These are phyloP conservation scores for Neospora caninum DNA, from an alignment of 169 alveolate genomes.

Conservation along the genomic window DNA sequence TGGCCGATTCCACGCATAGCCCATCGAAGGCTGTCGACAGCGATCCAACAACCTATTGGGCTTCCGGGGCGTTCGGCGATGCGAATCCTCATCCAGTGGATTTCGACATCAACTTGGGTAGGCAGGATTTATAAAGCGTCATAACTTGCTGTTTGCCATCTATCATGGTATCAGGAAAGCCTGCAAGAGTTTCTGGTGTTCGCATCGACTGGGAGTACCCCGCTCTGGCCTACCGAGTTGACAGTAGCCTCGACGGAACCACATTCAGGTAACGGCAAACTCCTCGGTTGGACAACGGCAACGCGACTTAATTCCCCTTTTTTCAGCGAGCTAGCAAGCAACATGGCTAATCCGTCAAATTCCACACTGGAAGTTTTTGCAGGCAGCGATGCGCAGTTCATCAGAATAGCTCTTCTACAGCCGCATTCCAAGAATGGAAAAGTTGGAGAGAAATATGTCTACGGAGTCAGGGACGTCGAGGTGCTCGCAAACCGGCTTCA, in stretches of 20 bases:
- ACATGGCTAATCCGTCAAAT: conserved; percentile 80
- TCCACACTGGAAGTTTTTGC: conserved; percentile 80
- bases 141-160: not conserved
- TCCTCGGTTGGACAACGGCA: not conserved
- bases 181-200: conserved; percentile 30
- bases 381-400: conserved; percentile 78
- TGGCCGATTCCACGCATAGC: conserved; percentile 69
- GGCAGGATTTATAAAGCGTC: not conserved
- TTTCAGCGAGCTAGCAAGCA: conserved; percentile 54
- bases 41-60: conserved; percentile 75
- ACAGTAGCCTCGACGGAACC: conserved; percentile 82
- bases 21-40: conserved; percentile 71
- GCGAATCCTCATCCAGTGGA: conserved; percentile 66
- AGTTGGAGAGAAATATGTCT: conserved; percentile 82
- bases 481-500: conserved; percentile 84
- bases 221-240: conserved; percentile 83
- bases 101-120: conserved; percentile 57
- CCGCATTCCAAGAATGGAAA: conserved; percentile 89
- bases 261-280: conserved; percentile 71
- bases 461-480: conserved; percentile 88
- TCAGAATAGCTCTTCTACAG: conserved; percentile 83
- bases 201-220: conserved; percentile 92
- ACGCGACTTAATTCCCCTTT: not conserved
- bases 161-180: conserved; percentile 36
- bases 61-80: conserved; percentile 74